Conservation (phyloP, 2,329 filamentous ascomycete genomes). For the Neopestalotiopsis sp. region DNA sequence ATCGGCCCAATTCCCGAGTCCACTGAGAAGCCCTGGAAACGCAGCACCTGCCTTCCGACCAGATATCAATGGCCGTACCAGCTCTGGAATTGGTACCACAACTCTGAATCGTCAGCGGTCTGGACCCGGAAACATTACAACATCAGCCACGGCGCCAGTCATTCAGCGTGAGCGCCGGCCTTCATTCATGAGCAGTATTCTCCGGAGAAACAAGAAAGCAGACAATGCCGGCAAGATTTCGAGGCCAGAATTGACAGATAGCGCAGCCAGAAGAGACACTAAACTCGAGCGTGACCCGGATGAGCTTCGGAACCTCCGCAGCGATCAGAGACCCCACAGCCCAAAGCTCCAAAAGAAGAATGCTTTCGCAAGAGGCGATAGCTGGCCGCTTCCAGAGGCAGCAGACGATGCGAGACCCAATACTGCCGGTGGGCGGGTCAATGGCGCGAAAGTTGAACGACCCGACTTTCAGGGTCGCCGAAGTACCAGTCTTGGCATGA, state of each 20-base stretch:
- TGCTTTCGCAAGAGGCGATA: slow-evolving; percentile 42
- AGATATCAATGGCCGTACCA: slow-evolving; percentile 23
- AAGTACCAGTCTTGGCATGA: slow-evolving; percentile 34
- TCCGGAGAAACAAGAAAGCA: slow-evolving; percentile 68
- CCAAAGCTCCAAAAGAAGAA: slow-evolving; percentile 53
- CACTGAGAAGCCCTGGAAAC: slow-evolving; percentile 30
- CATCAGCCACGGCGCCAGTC: slow-evolving; percentile 21
- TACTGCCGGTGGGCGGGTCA: slow-evolving; percentile 36
- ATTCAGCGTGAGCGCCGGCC: slow-evolving; percentile 42
- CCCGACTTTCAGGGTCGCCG: slow-evolving; percentile 27
- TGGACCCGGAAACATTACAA: slow-evolving; percentile 33
- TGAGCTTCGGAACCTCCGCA: slow-evolving; percentile 54
- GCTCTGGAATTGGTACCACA: slow-evolving; percentile 32
- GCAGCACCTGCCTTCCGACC: slow-evolving; percentile 24
- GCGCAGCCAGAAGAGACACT: slow-evolving; percentile 65
- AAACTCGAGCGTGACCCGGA: slow-evolving; percentile 62
- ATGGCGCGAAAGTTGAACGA: slow-evolving; percentile 19
- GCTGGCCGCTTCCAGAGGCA: slow-evolving; percentile 54
- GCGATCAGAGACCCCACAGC: slow-evolving; percentile 35
- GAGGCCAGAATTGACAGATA: slow-evolving; percentile 58
- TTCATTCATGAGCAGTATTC: slow-evolving; percentile 59
- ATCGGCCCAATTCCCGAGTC: slow-evolving; percentile 30
- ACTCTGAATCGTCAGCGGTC: slow-evolving; percentile 32
- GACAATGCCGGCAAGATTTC: slow-evolving; percentile 56
- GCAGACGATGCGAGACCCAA: slow-evolving; percentile 31